Evolutionary conservation across 73 alveolate species (phyloP).

Genomic region (Stentor roeselii): DNA sequence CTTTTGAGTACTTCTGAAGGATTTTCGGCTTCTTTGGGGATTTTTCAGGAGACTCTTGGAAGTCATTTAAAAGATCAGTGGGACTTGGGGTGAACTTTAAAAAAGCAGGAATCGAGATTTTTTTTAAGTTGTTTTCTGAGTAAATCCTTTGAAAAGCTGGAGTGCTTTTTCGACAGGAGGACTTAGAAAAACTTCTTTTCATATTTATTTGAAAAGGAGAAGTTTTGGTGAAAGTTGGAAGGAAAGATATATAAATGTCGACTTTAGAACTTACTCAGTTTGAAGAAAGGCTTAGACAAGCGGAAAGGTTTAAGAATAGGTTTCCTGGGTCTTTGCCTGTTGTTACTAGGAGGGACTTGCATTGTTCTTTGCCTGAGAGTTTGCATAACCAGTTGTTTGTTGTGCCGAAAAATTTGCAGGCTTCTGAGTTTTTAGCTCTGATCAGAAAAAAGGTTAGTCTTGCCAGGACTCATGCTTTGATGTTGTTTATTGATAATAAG

Average conservation of each 20-base stretch:
- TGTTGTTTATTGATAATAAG: background rate
- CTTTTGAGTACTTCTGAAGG: background rate
- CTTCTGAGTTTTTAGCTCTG: conserved; percentile 10
- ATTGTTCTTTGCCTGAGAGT: background rate
- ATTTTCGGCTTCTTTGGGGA: background rate
- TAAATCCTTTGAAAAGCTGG: background rate
- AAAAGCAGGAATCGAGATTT: background rate
- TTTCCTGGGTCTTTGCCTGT: background rate
- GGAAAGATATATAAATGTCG: background rate
- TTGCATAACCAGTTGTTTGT: conserved; percentile 15
- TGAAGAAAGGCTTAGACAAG: conserved; percentile 19
- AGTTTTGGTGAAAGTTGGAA: background rate
- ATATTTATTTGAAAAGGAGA: background rate
- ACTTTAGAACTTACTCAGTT: background rate
- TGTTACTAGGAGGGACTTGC: background rate
- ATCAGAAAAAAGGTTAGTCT: conserved; percentile 5
- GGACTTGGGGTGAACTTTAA: background rate
- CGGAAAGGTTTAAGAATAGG: background rate
- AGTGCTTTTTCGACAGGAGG: background rate
- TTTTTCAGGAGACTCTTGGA: background rate
- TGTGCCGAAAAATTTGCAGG: background rate
- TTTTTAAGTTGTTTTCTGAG: background rate
- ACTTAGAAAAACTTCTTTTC: background rate
- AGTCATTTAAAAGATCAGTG: background rate
- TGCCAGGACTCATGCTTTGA: conserved; percentile 15